phyloP scores from a whole-genome alignment of 1,139 yeast genomes.

The Yamadazyma friedrichii region DNA sequence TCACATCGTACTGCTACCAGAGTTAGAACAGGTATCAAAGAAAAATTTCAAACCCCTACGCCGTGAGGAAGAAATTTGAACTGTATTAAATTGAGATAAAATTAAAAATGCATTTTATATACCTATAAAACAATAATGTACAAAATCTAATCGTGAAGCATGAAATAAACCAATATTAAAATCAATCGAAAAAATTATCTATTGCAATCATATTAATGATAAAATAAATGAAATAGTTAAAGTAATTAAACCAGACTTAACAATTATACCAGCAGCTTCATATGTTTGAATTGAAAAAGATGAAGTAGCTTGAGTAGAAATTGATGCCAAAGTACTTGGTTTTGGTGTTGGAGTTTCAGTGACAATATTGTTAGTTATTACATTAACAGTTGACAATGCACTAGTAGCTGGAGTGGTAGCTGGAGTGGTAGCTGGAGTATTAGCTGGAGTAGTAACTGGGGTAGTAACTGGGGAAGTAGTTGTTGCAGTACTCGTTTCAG shows the following conservation, averaged over 20 bases:
- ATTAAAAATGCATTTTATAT: slow-evolving; percentile 6
- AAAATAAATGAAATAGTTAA: slow-evolving; percentile 18
- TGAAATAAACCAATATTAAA: slow-evolving; percentile 1
- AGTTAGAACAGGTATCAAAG: neutral
- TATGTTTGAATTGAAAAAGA: slow-evolving; percentile 17
- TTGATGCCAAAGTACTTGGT: slow-evolving; percentile 12
- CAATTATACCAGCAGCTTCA: slow-evolving; percentile 21
- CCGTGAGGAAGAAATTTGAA: slow-evolving; percentile 5
- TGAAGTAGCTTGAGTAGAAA: slow-evolving; percentile 6
- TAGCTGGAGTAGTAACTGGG: slow-evolving; percentile 25
- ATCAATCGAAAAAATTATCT: slow-evolving; percentile 1
- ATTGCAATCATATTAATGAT: slow-evolving; percentile 13
- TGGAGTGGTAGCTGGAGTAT: slow-evolving; percentile 38
- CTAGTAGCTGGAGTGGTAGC: slow-evolving; percentile 2
- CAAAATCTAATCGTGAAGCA: slow-evolving; percentile 6
- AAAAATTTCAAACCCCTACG: neutral
- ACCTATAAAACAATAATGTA: slow-evolving; percentile 5
- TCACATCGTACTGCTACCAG: neutral
- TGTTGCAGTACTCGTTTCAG: slow-evolving; percentile 47
- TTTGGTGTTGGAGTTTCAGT: slow-evolving; percentile 23
- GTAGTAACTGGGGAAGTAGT: slow-evolving; percentile 14
- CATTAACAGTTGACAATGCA: slow-evolving; percentile 24
- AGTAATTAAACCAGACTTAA: slow-evolving; percentile 19
- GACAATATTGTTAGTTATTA: slow-evolving; percentile 29
- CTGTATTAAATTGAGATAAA: neutral